Evolutionary conservation across 2,329 filamentous ascomycete species (phyloP).

Genomic region (Dactylellina haptotyla): DNA sequence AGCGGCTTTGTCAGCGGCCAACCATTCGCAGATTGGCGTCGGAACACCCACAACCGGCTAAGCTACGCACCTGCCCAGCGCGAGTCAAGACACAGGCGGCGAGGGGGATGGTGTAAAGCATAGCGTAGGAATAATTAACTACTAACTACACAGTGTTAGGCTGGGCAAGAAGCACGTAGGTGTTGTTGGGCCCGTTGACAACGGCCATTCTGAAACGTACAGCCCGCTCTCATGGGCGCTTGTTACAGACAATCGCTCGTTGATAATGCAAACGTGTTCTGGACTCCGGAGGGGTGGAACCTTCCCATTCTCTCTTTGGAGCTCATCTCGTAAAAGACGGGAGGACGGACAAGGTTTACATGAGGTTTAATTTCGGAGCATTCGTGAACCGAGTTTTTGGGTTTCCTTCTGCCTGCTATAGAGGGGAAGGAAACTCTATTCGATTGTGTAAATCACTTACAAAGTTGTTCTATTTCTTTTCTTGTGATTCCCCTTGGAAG

Average conservation of each 20-base stretch:
- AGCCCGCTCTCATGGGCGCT: constrained; percentile 37
- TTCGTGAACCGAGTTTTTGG: constrained; percentile 36
- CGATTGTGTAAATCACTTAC: too few species aligned
- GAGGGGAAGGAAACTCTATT: too few species aligned
- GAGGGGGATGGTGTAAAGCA: too few species aligned
- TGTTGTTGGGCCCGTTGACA: background rate
- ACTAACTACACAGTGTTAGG: too few species aligned
- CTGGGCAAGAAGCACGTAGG: too few species aligned
- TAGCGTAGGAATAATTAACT: too few species aligned
- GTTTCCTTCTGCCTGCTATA: constrained; percentile 17
- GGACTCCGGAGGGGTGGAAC: constrained; percentile 12
- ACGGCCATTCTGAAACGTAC: constrained; percentile 36
- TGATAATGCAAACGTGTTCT: constrained; percentile 35
- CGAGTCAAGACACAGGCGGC: too few species aligned
- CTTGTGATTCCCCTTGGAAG: background rate
- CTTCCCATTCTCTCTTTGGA: constrained; percentile 17
- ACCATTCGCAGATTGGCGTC: too few species aligned
- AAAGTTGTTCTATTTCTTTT: background rate
- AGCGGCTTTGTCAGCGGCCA: constrained; percentile 10
- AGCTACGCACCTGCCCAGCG: too few species aligned
- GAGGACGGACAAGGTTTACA: constrained; percentile 25
- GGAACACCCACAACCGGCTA: too few species aligned
- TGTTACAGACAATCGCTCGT: constrained; percentile 51
- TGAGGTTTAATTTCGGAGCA: constrained; percentile 49
- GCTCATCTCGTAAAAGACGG: constrained; percentile 50